Base-by-base conservation (phyloP, 345 rosid species). In the Gossypium arboreum region DNA sequence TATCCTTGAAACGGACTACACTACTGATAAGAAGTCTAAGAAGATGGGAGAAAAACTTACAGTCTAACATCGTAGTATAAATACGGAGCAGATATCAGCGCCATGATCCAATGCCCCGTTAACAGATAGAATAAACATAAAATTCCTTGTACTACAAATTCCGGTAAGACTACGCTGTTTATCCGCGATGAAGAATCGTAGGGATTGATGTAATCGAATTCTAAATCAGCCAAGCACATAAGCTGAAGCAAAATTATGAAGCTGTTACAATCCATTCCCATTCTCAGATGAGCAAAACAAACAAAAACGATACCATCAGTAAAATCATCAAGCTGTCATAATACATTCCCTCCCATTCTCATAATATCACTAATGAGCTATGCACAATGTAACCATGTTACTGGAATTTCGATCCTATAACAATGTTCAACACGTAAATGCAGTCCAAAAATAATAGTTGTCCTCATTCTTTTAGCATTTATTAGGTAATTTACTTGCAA, bases 121-220 rank as follows among this genome's bases (percentile, higher is more conserved):
- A 86, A 34, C 2, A 90, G 83, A 74, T 77, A 85, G 82, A 88
- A 84, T 58, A 84, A 44, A 58, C 85, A 84, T 39, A 88, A 73
- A 59, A 77, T 76, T 77, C 92, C 94, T 79, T 90, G 88, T 0
- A 75, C 60, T 56, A 56, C n/a, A 18, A 56, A 56, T 9, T 20
- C 60, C 60, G 60, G 22, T n/a, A 20, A 20, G 60, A 56, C 60
- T 13, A 87, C 88, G 0, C 77, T 81, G 69, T 90, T 90, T 81
- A 90, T 90, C 47, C 91, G 83, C 7, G 91, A 85, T 0, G 94
- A 79, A 47, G 92, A 85, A 79, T 90, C 94, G 5, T 88, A 90
- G 7, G 92, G 94, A 66, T 90, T 90, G 80, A 88, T 84, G 82
- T 88, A 90, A 80, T 88, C 94, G 57, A 87, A 88, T 81, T 90